phyloP scores from a whole-genome alignment of 805 yeast genomes.

The Candida broadrunensis region DNA sequence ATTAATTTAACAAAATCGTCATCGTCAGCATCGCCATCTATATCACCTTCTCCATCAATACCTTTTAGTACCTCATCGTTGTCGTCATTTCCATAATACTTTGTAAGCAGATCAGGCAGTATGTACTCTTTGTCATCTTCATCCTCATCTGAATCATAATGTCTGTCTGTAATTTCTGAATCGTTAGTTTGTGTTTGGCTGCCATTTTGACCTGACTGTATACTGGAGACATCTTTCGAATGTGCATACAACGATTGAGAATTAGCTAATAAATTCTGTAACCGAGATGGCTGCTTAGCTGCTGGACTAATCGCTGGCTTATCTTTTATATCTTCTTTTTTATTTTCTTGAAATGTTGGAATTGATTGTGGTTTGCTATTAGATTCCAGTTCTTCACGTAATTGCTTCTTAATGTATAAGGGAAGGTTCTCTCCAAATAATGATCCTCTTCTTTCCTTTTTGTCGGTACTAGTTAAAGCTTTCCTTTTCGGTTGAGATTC shows the following conservation, averaged over 20 bases:
- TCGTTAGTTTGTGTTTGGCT: slow-evolving; percentile 9
- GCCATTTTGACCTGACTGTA: slow-evolving; percentile 6
- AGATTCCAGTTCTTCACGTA: background rate
- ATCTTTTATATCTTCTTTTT: background rate
- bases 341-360: background rate
- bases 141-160: slow-evolving; percentile 15
- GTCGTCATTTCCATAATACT: slow-evolving; percentile 21
- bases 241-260: slow-evolving; percentile 35
- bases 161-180: slow-evolving; percentile 11
- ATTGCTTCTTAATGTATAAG: slow-evolving; percentile 23
- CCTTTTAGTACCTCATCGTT: slow-evolving; percentile 17
- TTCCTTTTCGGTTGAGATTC: background rate
- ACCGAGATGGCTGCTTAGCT: slow-evolving; percentile 17
- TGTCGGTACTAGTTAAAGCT: background rate
- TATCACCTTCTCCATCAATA: slow-evolving; percentile 16
- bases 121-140: slow-evolving; percentile 35
- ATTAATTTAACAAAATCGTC: slow-evolving; percentile 24
- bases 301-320: background rate
- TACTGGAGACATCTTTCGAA: slow-evolving; percentile 14
- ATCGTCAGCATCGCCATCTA: slow-evolving; percentile 20
- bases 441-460: slow-evolving; percentile 22
- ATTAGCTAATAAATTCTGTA: slow-evolving; percentile 31
- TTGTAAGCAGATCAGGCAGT: slow-evolving; percentile 38
- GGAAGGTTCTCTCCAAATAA: slow-evolving; percentile 37
- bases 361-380: background rate